phyloP scores from a whole-genome alignment of 2,329 filamentous ascomycete genomes.

The Colletotrichum musae region DNA sequence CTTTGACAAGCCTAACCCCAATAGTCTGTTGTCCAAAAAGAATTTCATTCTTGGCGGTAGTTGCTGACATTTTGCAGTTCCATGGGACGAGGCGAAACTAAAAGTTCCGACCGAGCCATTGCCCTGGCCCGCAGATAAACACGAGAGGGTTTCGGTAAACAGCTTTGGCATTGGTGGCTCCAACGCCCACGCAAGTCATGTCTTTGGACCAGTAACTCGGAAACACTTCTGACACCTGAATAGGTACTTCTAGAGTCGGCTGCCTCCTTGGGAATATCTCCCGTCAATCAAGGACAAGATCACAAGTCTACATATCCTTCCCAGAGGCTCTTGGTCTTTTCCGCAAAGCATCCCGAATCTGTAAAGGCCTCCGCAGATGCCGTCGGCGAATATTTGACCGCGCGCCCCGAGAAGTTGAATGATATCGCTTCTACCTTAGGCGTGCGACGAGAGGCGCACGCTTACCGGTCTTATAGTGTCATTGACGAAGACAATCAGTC shows the following conservation, averaged over 20 bases:
- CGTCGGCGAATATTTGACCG: neutral
- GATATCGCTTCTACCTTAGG: conserved; percentile 43
- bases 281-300: neutral
- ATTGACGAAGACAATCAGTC: neutral
- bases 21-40: neutral
- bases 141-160: conserved; percentile 48
- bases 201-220: neutral
- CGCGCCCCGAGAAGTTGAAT: conserved; percentile 26
- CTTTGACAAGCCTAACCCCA: conserved; percentile 50
- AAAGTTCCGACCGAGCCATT: conserved; percentile 48
- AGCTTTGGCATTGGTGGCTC: conserved; percentile 54
- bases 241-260: conserved; percentile 36
- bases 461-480: conserved; percentile 42
- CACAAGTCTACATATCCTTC: neutral
- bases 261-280: conserved; percentile 12
- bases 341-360: conserved; percentile 12
- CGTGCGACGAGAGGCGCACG: conserved; percentile 36
- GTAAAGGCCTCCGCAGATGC: neutral
- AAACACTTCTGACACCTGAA: neutral
- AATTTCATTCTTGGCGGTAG: neutral
- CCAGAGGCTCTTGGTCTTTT: conserved; percentile 15
- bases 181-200: conserved; percentile 49
- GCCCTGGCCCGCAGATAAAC: conserved; percentile 49
- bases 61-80: conserved; percentile 36
- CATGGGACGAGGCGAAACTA: conserved; percentile 46